Evolutionary conservation across 441 rosid species (phyloP), one percentile per base, ranked within the genome.

Genomic region (Daphne laureola): DNA sequence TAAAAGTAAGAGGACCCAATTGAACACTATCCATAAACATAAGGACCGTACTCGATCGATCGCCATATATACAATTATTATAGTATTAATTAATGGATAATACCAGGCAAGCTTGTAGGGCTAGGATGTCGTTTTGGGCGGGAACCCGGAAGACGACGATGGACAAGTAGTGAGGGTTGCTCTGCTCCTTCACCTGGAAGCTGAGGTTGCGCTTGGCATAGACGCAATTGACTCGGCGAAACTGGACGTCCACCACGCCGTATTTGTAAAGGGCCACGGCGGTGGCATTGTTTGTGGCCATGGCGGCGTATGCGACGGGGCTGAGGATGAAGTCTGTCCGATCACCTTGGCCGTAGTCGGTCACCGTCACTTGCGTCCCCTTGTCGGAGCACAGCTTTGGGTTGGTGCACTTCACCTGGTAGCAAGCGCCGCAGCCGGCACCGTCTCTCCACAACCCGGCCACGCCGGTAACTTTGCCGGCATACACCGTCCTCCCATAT

Each of bases 321-420:
- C 96, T 92, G 17, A 88, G 81, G 61, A 92, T 78, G 74, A 92
- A 92, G 74, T 88, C 94, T 0, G 96, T 81, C 31, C 64, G 56
- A 80, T 76, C 78, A 49, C 98, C 96, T 66, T 86, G 95, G 0
- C 98, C 98, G 7, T 78, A 82, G 84, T 91, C 96, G 4, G 95
- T 88, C 74, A 66, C 91, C 64, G 79, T 84, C 51, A 86, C 63
- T 53, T 64, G 3, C 67, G 70, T 82, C 31, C 98, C 98, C 0
- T 81, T 57, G 25, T 80, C 82, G 4, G 56, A 73, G 76, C 96
- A 86, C 49, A 71, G 65, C 12, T 75, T 61, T 15, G 83, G 63
- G 48, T 60, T 75, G 8, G 63, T 88, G 79, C 96, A 92, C 70
- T 87, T 49, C n/a, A 81, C 96, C 85, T 78, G 96, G 58, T 83